These are phyloP conservation scores for Trichoderma sp. DNA, from an alignment of 2,329 filamentous ascomycete species.

Conservation along the genomic window DNA sequence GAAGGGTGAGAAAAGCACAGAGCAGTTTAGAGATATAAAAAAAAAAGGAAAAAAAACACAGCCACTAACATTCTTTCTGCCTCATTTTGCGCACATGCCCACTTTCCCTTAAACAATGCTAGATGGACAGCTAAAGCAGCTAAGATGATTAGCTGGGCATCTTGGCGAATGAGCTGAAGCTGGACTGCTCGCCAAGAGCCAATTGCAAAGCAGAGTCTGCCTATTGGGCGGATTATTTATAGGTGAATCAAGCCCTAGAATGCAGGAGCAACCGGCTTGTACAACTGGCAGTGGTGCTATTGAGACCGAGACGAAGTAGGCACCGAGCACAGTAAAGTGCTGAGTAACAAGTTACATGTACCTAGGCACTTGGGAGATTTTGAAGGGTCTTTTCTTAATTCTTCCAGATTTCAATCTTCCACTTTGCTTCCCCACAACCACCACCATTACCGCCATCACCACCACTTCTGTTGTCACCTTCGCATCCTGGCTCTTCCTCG, in stretches of 20 bases:
- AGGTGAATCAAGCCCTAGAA: conserved; percentile 2
- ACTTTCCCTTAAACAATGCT: background rate
- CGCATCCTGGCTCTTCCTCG: conserved; percentile 4
- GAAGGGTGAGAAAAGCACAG: background rate
- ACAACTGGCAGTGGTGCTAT: background rate
- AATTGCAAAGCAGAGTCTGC: background rate
- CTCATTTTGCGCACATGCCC: background rate
- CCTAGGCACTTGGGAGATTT: background rate
- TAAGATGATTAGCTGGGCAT: background rate
- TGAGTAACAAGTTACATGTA: too few relatives aligned
- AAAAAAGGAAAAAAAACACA: background rate
- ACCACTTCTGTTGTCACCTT: background rate
- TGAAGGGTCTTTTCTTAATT: background rate
- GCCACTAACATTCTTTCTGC: background rate
- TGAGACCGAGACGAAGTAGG: background rate
- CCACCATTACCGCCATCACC: background rate
- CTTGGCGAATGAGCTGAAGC: background rate
- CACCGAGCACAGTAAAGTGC: background rate
- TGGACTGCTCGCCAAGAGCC: background rate
- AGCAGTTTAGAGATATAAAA: too few relatives aligned
- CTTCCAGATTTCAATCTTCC: background rate
- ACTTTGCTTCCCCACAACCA: background rate
- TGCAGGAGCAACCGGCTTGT: background rate
- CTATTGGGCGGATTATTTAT: background rate
- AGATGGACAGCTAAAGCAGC: background rate